Base-by-base conservation (phyloP, 2,329 filamentous ascomycete species). In the Niveomyces coronatus region DNA sequence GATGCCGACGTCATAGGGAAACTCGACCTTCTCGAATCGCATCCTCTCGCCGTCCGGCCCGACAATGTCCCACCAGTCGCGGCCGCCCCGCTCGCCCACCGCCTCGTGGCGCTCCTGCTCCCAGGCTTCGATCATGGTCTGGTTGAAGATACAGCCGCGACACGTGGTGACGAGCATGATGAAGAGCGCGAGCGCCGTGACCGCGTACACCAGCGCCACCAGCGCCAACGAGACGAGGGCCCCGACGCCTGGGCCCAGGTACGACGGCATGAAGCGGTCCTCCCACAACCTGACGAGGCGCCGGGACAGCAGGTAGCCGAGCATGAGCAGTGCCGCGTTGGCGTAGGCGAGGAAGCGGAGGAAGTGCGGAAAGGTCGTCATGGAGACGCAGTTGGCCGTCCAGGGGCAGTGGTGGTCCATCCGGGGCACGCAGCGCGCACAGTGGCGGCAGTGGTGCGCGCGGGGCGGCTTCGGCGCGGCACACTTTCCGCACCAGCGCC, bases 341-440 rank as follows among this genome's bases (percentile, higher is more conserved):
- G 82, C 69, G 54, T 77, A 88, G 45, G 76, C 54, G 30, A 91
- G 66, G 62, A 91, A 89, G 49, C 85, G 82, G 32, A 87, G 46
- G 58, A 91, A 91, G 61, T 89, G 80, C 7, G 85, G 85, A 50
- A 87, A 84, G 1, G 82, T 88, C 43, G 78, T 79, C 57, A 87
- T 74, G 10, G 82, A 87, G 37, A 91, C 82, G 63, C 85, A 93
- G 60, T 88, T 89, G 44, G 63, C 66, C 4, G 83, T 89, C 85
- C 85, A 91, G 3, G 85, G 83, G 53, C 85, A 91, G 62, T 93
- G 84, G 61, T 87, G 82, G 61, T 88, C 83, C 83, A 88, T 88
- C 60, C 77, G 82, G 26, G 82, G 80, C 34, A 87, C 74, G 57
- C 83, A 87, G 49, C 79, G 75, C 46, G 67, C 66, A 62, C 85